Percentiles rank a stretch among this genome's conserved stretches.
phyloP scores from a whole-genome alignment of 2,329 filamentous ascomycete genomes.

The Tolypocladium paradoxum region DNA sequence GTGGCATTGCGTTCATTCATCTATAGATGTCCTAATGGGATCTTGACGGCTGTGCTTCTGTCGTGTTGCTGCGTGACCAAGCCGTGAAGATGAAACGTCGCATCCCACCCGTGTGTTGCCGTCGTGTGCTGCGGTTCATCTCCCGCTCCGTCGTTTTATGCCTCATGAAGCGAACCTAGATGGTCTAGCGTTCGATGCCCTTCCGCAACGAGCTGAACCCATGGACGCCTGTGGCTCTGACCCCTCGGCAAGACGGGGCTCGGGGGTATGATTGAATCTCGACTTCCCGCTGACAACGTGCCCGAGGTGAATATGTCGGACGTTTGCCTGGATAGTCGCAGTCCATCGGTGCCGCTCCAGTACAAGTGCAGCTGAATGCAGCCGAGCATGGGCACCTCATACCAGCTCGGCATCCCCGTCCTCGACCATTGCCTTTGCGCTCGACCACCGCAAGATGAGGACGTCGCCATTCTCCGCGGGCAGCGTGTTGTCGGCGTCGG shows the following conservation, averaged over 20 bases:
- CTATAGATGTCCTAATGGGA: background rate
- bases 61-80: background rate
- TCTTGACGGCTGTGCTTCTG: background rate
- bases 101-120: no score
- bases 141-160: background rate
- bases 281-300: background rate
- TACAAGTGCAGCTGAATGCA: background rate
- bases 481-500: conserved; percentile 50
- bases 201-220: background rate
- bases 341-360: background rate
- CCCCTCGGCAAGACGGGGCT: background rate
- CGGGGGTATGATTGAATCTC: no score
- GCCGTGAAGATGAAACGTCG: background rate
- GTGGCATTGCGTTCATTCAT: background rate
- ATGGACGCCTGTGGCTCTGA: background rate
- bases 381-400: conserved; percentile 21
- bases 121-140: background rate
- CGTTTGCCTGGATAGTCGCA: background rate
- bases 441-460: conserved; percentile 62
- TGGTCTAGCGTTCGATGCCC: background rate
- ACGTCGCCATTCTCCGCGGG: conserved; percentile 52
- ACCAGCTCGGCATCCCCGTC: conserved; percentile 47
- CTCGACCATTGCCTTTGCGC: conserved; percentile 52
- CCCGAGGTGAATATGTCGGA: background rate
- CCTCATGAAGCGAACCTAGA: background rate